Percentiles rank a stretch among this genome's conserved stretches.
These are phyloP conservation scores for Oemleria cerasiformis DNA, from an alignment of 306 rosid species.

Conservation along the genomic window DNA sequence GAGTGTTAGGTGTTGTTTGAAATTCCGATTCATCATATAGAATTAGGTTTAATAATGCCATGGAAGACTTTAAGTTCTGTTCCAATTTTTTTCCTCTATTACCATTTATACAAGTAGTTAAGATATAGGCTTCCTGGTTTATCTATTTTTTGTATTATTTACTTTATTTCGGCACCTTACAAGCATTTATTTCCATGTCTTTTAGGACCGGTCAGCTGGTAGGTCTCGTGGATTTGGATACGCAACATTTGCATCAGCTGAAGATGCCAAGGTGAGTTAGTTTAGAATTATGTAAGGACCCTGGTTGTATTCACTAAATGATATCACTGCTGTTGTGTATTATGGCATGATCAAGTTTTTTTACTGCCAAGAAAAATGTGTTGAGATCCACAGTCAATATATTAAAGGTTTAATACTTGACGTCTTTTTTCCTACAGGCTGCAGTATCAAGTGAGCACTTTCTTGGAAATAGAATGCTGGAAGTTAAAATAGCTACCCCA, in stretches of 20 bases:
- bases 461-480: constrained; percentile 89
- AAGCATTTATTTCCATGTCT: neutral
- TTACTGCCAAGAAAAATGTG: neutral
- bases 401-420: constrained; percentile 9
- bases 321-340: neutral
- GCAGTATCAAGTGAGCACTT: constrained; percentile 75
- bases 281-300: neutral
- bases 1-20: too few species aligned
- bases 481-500: constrained; percentile 98
- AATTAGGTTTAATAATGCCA: too few species aligned
- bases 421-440: constrained; percentile 43
- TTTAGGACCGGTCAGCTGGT: constrained; percentile 86
- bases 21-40: too few species aligned
- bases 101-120: too few species aligned
- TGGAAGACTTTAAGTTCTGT: too few species aligned
- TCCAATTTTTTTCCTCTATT: too few species aligned
- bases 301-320: neutral
- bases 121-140: neutral
- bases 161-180: neutral
- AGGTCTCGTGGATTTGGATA: constrained; percentile 98
- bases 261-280: constrained; percentile 79
- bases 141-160: neutral
- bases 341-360: neutral
- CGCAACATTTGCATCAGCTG: constrained; percentile 80
- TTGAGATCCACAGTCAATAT: neutral